These are phyloP conservation scores for Cutaneotrichosporon cavernicola DNA, from an alignment of 1,284 basidiomycete genomes.

Conservation along the genomic window DNA sequence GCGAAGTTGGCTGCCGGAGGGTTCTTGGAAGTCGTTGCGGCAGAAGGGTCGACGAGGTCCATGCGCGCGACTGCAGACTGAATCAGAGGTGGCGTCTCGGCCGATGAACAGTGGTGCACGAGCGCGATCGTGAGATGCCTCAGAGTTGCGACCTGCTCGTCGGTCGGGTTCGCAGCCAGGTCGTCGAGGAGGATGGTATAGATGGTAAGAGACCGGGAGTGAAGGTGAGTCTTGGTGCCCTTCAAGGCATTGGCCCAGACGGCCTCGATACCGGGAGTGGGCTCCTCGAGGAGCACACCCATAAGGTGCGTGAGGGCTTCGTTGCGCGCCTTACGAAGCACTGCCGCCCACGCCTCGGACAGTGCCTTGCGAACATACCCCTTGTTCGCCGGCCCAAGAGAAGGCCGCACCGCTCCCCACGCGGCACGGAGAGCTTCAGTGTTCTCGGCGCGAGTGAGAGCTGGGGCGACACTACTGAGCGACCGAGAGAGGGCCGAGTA, in stretches of 20 bases:
- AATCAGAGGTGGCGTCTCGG: constrained; percentile 63
- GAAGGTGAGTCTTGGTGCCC: constrained; percentile 69
- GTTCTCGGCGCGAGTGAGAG: constrained; percentile 38
- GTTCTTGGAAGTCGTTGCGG: constrained; percentile 22
- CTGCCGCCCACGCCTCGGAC: constrained; percentile 51
- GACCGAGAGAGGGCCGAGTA: constrained; percentile 51
- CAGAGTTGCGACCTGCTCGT: constrained; percentile 52
- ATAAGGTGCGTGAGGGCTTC: constrained; percentile 38
- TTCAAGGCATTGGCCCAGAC: constrained; percentile 43
- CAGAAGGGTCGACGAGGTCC: constrained; percentile 16
- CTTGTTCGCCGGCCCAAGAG: constrained; percentile 44
- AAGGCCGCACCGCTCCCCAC: constrained; percentile 41
- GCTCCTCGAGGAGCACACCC: constrained; percentile 36
- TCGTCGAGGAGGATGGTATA: constrained; percentile 58
- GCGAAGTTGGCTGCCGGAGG: constrained; percentile 3
- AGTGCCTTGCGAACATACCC: constrained; percentile 50
- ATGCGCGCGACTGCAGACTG: constrained; percentile 53
- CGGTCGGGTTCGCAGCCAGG: constrained; percentile 32
- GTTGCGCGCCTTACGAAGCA: constrained; percentile 46
- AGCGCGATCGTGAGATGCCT: constrained; percentile 65
- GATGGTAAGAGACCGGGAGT: constrained; percentile 69
- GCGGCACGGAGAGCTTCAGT: constrained; percentile 28
- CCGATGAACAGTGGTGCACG: constrained; percentile 70
- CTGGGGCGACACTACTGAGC: constrained; percentile 41
- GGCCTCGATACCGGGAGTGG: constrained; percentile 42